phyloP scores from a whole-genome alignment of 371 early-diverging fungal species.

The Dentiscutata heterogama region DNA sequence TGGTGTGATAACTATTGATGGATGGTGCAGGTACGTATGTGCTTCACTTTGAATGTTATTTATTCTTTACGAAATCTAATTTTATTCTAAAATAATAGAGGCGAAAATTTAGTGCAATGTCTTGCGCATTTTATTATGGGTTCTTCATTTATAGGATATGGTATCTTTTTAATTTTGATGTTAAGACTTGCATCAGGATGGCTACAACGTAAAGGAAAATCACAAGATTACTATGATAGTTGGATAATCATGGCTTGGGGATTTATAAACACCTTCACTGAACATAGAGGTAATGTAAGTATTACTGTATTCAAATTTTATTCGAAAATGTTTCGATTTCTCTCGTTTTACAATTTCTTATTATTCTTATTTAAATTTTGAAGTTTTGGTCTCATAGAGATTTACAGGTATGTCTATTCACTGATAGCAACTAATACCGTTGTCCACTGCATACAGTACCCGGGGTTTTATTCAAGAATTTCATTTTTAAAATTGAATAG shows the following conservation, averaged over 20 bases:
- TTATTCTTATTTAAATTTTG: background rate
- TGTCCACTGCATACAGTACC: too few species aligned
- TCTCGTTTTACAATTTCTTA: background rate
- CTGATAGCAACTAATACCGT: too few species aligned
- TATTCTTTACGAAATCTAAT: background rate
- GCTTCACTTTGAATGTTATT: background rate
- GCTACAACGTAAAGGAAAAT: slow-evolving; percentile 65
- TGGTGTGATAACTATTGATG: slow-evolving; percentile 72
- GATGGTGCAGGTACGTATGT: slow-evolving; percentile 63
- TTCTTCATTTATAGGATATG: slow-evolving; percentile 74
- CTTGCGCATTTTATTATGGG: slow-evolving; percentile 81
- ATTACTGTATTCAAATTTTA: background rate
- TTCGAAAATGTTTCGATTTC: background rate
- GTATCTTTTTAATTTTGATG: slow-evolving; percentile 64
- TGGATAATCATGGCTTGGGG: slow-evolving; percentile 74
- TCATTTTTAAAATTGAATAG: too few species aligned
- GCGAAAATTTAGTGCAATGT: slow-evolving; percentile 69
- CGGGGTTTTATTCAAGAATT: too few species aligned
- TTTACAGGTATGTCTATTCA: too few species aligned
- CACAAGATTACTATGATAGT: slow-evolving; percentile 79
- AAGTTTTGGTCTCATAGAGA: background rate
- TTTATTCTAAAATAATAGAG: background rate
- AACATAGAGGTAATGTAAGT: slow-evolving; percentile 63
- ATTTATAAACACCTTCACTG: slow-evolving; percentile 76
- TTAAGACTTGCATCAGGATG: slow-evolving; percentile 70